Base-by-base conservation (phyloP, 805 yeast genomes). In the Ogataea ganodermae region DNA sequence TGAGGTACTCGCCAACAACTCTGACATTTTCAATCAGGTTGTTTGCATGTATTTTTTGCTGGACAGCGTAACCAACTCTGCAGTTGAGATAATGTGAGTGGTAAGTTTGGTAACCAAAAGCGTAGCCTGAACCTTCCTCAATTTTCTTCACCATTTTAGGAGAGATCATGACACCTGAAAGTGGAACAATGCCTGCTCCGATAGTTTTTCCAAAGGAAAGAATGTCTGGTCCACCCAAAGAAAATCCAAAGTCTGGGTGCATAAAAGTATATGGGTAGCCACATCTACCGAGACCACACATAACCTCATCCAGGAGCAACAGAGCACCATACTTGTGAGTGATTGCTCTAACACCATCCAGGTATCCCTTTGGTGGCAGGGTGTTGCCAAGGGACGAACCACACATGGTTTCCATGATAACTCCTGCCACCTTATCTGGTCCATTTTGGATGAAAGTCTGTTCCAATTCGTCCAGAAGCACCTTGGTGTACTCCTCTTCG, bases 251-350 rank as follows among this genome's bases (percentile, higher is more conserved):
- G 6, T 52, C 52, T 24, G 56, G 56, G 38, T 52, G 44, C 51
- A 48, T 49, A 38, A 37, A 76, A 36, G 80, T 76, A 61, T 71
- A 71, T 38, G 72, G 68, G 28, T 68, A 67, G 35, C 81, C 81
- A 51, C 71, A 62, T 60, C 83, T 71, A 27, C 81, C 81, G 22
- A 76, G 70, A 24, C 83, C 83, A 56, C 79, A 76, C 81, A 77
- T 76, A 26, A 77, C 78, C 62, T 79, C 83, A 51, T 78, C 83
- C 44, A 75, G 64, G 59, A 75, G 63, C 50, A 78, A 62, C 30
- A 77, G 60, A 33, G 74, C 68, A 30, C 75, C 81, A 58, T 76
- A 76, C 57, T 77, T 77, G 61, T 74, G 74, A 57, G 80, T 74
- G 27, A 78, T 57, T 30, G 64, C 70, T 44, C 75, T 63, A 21